A percentile compares a stretch with the other conserved stretches of the same genome.
These are phyloP conservation scores for Rhizophagus sp. DNA, from an alignment of 192 early-diverging fungal species.

Conservation along the genomic window DNA sequence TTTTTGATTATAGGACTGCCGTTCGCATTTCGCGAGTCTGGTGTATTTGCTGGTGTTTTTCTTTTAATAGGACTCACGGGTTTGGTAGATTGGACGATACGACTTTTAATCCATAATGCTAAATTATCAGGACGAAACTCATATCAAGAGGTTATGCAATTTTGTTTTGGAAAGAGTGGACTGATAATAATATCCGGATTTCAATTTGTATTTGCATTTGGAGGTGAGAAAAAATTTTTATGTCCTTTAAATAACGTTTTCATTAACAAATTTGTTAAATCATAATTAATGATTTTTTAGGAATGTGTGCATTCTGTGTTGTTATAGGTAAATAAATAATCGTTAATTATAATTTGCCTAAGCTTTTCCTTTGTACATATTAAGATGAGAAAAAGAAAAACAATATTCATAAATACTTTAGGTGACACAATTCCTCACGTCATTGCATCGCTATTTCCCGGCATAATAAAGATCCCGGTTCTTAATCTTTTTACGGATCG, in stretches of 20 bases:
- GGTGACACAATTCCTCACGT: conserved; percentile 92
- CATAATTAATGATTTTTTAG: conserved; percentile 12
- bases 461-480: conserved; percentile 49
- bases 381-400: not conserved
- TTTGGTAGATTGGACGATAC: conserved; percentile 76
- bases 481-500: conserved; percentile 69
- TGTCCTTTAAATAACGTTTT: no score
- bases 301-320: conserved; percentile 26
- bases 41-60: conserved; percentile 55
- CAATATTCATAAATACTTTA: conserved; percentile 44
- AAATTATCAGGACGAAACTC: conserved; percentile 77
- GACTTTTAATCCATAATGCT: conserved; percentile 68
- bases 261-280: not conserved
- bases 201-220: conserved; percentile 93
- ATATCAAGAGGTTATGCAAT: conserved; percentile 82
- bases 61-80: conserved; percentile 53
- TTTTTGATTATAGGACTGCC: conserved; percentile 67
- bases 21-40: conserved; percentile 82
- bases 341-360: not conserved
- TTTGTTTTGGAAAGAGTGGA: conserved; percentile 81
- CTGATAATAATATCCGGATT: conserved; percentile 80
- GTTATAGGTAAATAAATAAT: conserved; percentile 28
- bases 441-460: conserved; percentile 67
- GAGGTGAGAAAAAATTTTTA: conserved; percentile 62
- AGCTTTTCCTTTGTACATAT: not conserved